A percentile compares a stretch with the other conserved stretches of the same genome.
Evolutionary conservation across 1,139 yeast species (phyloP).

Genomic region (Geotrichum siamense): DNA sequence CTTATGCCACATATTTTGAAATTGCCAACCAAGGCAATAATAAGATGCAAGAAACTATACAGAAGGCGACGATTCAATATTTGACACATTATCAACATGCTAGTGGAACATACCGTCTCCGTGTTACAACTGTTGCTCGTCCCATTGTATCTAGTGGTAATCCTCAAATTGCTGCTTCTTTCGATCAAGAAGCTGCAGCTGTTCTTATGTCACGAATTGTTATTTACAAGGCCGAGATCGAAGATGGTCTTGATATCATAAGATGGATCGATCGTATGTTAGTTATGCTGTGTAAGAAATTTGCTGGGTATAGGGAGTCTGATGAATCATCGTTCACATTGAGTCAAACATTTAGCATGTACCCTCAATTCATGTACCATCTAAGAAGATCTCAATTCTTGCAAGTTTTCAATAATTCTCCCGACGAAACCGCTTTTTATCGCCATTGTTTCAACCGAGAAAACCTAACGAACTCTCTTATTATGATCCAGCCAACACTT

Average conservation of each 20-base stretch:
- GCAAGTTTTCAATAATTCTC: constrained; percentile 67
- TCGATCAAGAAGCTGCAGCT: constrained; percentile 68
- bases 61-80: constrained; percentile 48
- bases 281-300: constrained; percentile 66
- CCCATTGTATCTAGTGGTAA: constrained; percentile 24
- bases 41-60: constrained; percentile 51
- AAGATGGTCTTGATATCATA: constrained; percentile 51
- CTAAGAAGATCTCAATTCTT: constrained; percentile 63
- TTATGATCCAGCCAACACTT: constrained; percentile 73
- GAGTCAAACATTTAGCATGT: constrained; percentile 59
- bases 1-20: constrained; percentile 85
- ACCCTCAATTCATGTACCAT: constrained; percentile 71
- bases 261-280: constrained; percentile 73
- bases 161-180: constrained; percentile 34
- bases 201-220: constrained; percentile 53
- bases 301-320: constrained; percentile 69
- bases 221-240: constrained; percentile 42
- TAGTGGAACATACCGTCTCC: constrained; percentile 38
- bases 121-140: constrained; percentile 41
- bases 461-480: constrained; percentile 56
- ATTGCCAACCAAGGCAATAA: constrained; percentile 44
- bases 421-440: constrained; percentile 68
- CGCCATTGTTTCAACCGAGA: constrained; percentile 62
- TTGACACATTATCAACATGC: constrained; percentile 62
- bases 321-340: constrained; percentile 61